Conservation (phyloP, 176 grass and related monocot genomes). For the Guadua angustifolia region DNA sequence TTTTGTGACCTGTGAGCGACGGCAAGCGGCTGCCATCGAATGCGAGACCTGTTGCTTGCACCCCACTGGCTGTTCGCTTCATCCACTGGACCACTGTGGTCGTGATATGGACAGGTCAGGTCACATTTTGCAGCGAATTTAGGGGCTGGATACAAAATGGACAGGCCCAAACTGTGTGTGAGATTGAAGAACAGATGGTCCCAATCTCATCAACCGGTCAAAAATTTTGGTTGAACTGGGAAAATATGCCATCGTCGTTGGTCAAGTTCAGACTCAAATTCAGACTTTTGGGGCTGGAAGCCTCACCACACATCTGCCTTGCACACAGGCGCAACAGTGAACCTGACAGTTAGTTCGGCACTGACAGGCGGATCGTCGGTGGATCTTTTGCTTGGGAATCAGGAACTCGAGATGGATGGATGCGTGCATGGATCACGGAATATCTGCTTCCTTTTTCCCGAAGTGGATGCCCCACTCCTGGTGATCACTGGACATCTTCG, state of each 20-base stretch:
- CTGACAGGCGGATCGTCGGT: background rate
- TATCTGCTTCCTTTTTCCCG: background rate
- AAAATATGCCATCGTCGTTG: background rate
- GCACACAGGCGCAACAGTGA: background rate
- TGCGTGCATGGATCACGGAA: background rate
- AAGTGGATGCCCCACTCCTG: background rate
- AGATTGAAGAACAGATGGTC: background rate
- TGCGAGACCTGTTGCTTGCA: background rate
- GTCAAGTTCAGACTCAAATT: background rate
- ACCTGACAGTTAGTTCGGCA: background rate
- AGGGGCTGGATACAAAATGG: background rate
- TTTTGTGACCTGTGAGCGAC: background rate
- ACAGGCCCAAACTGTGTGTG: background rate
- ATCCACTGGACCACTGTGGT: background rate
- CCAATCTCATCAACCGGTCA: background rate
- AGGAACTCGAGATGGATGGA: background rate
- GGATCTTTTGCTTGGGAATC: conserved; percentile 26
- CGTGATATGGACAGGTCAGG: background rate
- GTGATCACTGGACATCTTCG: background rate
- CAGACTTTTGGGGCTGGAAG: background rate
- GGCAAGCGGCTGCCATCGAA: conserved; percentile 4
- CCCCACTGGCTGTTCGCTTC: background rate
- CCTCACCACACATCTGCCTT: background rate
- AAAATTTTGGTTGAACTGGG: background rate
- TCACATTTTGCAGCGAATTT: too few relatives aligned